Evolutionary conservation across 2,329 filamentous ascomycete genomes (phyloP).

Genomic region (Pezicula carpinea): DNA sequence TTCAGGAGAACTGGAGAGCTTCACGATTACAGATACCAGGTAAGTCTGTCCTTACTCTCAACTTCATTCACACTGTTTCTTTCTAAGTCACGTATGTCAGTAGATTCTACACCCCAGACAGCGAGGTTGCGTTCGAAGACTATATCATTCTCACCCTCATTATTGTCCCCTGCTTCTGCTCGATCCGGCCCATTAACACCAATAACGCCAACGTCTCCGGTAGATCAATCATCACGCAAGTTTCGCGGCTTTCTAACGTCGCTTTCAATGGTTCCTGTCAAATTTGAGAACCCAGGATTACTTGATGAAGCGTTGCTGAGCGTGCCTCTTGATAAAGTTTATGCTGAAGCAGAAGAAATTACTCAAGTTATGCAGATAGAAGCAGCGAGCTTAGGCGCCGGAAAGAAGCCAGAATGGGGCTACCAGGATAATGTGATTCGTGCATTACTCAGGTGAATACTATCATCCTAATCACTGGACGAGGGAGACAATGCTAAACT

Average conservation of each 20-base stretch:
- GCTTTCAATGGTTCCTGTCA: slow-evolving; percentile 80
- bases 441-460: slow-evolving; percentile 70
- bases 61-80: neutral
- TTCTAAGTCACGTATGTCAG: neutral
- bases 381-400: slow-evolving; percentile 80
- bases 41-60: neutral
- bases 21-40: neutral
- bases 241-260: slow-evolving; percentile 80
- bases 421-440: slow-evolving; percentile 96
- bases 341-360: slow-evolving; percentile 91
- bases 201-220: slow-evolving; percentile 65
- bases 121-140: neutral
- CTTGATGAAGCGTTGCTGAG: slow-evolving; percentile 85
- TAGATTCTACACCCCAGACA: neutral
- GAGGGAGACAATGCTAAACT: slow-evolving; percentile 12
- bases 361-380: slow-evolving; percentile 81
- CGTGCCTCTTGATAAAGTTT: slow-evolving; percentile 86
- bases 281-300: slow-evolving; percentile 94
- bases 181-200: slow-evolving; percentile 42
- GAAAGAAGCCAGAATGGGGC: slow-evolving; percentile 81
- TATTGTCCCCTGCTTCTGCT: neutral
- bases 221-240: slow-evolving; percentile 65
- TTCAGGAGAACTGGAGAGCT: neutral
- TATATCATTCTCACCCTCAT: neutral
- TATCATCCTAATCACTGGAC: slow-evolving; percentile 9